These are phyloP conservation scores for Apiospora pterosperma DNA, from an alignment of 2,329 filamentous ascomycete species.

Conservation along the genomic window DNA sequence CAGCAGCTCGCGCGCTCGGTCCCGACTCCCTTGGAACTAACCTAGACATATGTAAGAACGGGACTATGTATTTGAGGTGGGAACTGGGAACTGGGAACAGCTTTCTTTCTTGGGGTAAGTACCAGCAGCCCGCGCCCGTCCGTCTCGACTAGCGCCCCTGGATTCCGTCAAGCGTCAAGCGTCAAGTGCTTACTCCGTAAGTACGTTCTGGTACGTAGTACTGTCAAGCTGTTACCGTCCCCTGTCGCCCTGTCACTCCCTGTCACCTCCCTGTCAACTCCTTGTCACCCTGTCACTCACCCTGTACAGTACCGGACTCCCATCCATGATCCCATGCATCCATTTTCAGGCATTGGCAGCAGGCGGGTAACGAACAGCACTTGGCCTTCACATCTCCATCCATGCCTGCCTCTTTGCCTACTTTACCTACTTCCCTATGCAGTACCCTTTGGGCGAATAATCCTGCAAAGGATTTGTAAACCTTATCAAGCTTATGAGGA, in stretches of 20 bases:
- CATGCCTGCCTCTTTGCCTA: neutral
- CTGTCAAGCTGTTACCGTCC: neutral
- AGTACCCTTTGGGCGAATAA: neutral
- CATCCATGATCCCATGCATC: neutral
- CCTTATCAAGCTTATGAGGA: neutral
- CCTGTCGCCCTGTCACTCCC: neutral
- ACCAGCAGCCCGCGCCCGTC: no score
- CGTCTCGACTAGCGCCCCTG: neutral
- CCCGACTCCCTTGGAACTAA: no score
- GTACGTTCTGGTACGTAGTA: no score
- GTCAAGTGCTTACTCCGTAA: no score
- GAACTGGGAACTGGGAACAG: no score
- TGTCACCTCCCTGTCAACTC: neutral
- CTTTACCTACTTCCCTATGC: neutral
- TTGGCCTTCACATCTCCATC: neutral
- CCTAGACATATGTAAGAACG: no score
- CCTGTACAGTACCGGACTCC: neutral
- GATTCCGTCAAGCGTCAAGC: slow-evolving; percentile 1
- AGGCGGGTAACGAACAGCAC: neutral
- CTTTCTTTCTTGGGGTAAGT: no score
- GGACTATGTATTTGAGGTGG: no score
- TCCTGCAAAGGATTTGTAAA: neutral
- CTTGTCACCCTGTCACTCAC: neutral
- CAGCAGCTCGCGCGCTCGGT: no score
- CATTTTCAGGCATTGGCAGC: neutral